Evolutionary conservation across 1,284 basidiomycete species (phyloP).

Genomic region (Cutaneotrichosporon sp.): DNA sequence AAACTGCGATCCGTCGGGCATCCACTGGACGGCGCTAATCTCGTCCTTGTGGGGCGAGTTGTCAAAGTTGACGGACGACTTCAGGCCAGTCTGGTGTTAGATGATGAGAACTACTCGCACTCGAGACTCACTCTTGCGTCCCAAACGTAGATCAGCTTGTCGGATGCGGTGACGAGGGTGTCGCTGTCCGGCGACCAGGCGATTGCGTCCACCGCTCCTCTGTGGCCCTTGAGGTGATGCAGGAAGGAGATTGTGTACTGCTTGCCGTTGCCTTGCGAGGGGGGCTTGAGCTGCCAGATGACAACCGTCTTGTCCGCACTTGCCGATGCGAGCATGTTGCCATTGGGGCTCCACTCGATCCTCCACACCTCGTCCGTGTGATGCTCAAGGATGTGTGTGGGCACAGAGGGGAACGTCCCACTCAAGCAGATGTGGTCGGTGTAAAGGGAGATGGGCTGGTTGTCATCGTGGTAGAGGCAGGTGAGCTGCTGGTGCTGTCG

Average conservation of each 20-base stretch:
- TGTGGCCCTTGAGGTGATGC: constrained; percentile 60
- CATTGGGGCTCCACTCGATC: constrained; percentile 89
- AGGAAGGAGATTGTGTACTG: constrained; percentile 28
- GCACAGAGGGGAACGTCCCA: constrained; percentile 74
- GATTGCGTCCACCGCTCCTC: constrained; percentile 68
- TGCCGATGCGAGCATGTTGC: constrained; percentile 75
- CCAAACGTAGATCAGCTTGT: constrained; percentile 78
- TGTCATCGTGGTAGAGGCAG: constrained; percentile 73
- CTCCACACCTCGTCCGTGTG: constrained; percentile 95
- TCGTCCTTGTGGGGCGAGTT: constrained; percentile 63
- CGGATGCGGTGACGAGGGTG: constrained; percentile 72
- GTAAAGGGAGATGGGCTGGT: constrained; percentile 67
- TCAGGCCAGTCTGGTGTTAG: constrained; percentile 29
- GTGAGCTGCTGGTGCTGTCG: constrained; percentile 68
- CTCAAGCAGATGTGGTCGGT: constrained; percentile 77
- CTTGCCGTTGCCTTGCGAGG: constrained; percentile 16
- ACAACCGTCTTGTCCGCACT: constrained; percentile 82
- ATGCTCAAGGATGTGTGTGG: constrained; percentile 74
- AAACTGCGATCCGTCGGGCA: constrained; percentile 82
- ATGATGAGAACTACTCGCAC: neutral
- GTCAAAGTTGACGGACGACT: constrained; percentile 15
- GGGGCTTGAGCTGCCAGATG: constrained; percentile 72
- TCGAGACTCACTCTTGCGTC: constrained; percentile 68
- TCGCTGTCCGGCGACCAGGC: constrained; percentile 87
- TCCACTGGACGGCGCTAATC: constrained; percentile 80